phyloP scores from a whole-genome alignment of 106 monocot species.

The Platanthera guangdongensis region DNA sequence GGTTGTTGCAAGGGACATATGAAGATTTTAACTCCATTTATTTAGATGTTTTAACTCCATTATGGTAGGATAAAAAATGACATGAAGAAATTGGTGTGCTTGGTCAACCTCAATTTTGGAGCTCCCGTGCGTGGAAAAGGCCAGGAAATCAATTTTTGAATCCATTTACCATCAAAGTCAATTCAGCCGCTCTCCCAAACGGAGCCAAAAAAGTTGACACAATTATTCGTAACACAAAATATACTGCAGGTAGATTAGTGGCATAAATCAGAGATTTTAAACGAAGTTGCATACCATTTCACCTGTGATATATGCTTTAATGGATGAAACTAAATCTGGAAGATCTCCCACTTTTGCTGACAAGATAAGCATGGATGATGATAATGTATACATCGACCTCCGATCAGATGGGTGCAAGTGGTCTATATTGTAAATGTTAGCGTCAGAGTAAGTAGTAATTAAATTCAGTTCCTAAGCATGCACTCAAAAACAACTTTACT shows the following conservation, averaged over 20 bases:
- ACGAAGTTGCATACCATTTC: conserved; percentile 42
- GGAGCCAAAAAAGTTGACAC: too few relatives aligned
- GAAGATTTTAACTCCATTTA: neutral
- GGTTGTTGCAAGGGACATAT: neutral
- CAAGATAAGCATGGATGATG: conserved; percentile 72
- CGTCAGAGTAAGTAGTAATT: neutral
- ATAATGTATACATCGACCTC: conserved; percentile 65
- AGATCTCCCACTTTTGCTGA: conserved; percentile 51
- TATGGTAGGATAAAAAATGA: too few relatives aligned
- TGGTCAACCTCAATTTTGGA: too few relatives aligned
- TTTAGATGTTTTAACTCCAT: neutral
- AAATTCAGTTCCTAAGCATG: neutral
- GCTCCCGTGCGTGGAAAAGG: too few relatives aligned
- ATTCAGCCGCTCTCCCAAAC: too few relatives aligned
- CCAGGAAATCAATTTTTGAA: too few relatives aligned
- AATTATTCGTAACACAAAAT: too few relatives aligned
- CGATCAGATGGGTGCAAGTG: conserved; percentile 64
- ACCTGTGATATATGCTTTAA: conserved; percentile 34
- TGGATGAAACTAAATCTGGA: conserved; percentile 33
- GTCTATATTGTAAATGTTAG: conserved; percentile 40
- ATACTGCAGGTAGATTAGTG: too few relatives aligned
- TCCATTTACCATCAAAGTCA: too few relatives aligned
- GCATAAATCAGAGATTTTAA: neutral
- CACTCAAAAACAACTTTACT: neutral
- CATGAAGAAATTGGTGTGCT: too few relatives aligned